phyloP scores from a whole-genome alignment of 495 filamentous ascomycete genomes.

The Oidiodendron maius region DNA sequence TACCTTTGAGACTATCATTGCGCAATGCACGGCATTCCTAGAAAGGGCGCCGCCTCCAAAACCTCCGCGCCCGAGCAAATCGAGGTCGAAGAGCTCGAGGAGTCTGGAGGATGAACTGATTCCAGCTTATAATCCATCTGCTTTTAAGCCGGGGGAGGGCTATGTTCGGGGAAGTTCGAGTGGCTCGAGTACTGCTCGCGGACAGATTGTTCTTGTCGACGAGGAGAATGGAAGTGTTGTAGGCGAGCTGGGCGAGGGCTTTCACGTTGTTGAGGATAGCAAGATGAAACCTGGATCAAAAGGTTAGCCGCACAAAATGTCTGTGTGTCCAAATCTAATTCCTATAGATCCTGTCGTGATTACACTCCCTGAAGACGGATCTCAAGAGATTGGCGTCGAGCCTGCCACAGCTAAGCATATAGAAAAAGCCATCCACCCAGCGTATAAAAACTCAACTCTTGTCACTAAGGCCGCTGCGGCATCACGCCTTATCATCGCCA shows the following conservation, averaged over 20 bases:
- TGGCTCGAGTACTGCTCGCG: conserved; percentile 40
- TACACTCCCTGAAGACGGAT: conserved; percentile 67
- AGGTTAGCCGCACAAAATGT: conserved; percentile 41
- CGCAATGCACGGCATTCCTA: conserved; percentile 90
- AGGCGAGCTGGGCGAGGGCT: conserved; percentile 80
- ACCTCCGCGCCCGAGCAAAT: conserved; percentile 13
- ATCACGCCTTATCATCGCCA: conserved; percentile 88
- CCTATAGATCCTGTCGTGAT: conserved; percentile 84
- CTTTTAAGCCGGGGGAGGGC: conserved; percentile 72
- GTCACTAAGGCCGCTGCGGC: conserved; percentile 88
- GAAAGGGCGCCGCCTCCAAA: conserved; percentile 65
- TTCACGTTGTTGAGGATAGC: conserved; percentile 69
- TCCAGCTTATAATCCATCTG: conserved; percentile 71
- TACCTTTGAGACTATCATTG: conserved; percentile 93
- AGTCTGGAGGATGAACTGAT: conserved; percentile 35
- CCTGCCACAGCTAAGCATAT: conserved; percentile 78
- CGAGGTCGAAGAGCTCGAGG: conserved; percentile 29
- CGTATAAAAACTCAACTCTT: conserved; percentile 78
- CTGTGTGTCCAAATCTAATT: background rate
- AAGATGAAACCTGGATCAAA: conserved; percentile 78
- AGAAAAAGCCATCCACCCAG: conserved; percentile 74
- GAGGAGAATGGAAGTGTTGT: conserved; percentile 95
- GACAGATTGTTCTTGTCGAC: conserved; percentile 88
- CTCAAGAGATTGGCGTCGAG: conserved; percentile 63
- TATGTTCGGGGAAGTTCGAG: conserved; percentile 54